These are phyloP conservation scores for Wickerhamiella spandovensis DNA, from an alignment of 805 yeast genomes.

Conservation along the genomic window DNA sequence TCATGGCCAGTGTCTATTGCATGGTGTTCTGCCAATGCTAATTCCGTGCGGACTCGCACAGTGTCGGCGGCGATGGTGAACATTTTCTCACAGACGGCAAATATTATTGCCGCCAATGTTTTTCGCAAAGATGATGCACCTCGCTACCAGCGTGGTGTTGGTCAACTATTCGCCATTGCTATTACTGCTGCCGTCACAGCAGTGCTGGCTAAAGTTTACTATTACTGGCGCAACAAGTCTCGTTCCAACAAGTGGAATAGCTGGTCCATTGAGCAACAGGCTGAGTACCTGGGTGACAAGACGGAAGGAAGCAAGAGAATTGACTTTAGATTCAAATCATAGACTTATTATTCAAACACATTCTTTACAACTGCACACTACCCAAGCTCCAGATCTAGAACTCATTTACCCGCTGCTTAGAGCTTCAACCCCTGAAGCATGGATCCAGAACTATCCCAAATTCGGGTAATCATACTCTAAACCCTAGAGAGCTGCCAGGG, in stretches of 20 bases:
- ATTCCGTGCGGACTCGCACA: constrained; percentile 47
- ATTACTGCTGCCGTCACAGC: constrained; percentile 12
- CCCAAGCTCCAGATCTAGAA: no score
- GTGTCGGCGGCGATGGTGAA: constrained; percentile 54
- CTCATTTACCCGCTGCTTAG: no score
- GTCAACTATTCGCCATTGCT: constrained; percentile 17
- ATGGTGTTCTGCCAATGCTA: constrained; percentile 51
- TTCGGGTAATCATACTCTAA: no score
- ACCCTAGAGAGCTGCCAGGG: no score
- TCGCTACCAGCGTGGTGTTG: constrained; percentile 44
- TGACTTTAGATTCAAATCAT: constrained; percentile 40
- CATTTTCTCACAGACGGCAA: constrained; percentile 47
- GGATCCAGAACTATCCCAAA: no score
- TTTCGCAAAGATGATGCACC: constrained; percentile 49
- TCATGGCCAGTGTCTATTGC: constrained; percentile 14
- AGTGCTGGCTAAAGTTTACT: constrained; percentile 23
- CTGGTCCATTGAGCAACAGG: constrained; percentile 37
- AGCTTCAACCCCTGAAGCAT: no score
- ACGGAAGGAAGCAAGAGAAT: constrained; percentile 48
- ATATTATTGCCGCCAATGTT: constrained; percentile 41
- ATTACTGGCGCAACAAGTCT: constrained; percentile 20
- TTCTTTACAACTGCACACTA: no score
- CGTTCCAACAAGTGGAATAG: constrained; percentile 38
- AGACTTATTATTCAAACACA: no score
- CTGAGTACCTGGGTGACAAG: constrained; percentile 32